Evolutionary conservation across 2,329 filamentous ascomycete genomes (phyloP), one percentile per base, ranked within the genome.

Genomic region (Ampelomyces quisqualis): DNA sequence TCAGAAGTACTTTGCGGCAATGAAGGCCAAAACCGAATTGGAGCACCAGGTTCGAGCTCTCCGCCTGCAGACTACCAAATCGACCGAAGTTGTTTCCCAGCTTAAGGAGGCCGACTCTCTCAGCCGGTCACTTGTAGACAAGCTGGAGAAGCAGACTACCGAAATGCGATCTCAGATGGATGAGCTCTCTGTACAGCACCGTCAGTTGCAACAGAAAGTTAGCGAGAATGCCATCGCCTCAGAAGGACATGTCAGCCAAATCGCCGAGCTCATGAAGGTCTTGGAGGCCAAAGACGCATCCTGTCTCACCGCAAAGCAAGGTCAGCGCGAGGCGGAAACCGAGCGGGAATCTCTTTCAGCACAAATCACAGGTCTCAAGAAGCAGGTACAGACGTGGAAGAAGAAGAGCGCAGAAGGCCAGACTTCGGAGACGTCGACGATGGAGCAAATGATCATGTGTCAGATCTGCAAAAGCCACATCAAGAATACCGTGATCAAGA

Each of bases 1-100:
- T 61, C 91, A 97, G 63, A 97, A 97, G 70, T 98, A 95, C 65
- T 97, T 97, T 67, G 88, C 88, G 1, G 89, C 90, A 7, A 90
- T 95, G 77, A 96, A 95, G 65, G 86, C 90, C 55, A 94, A 91
- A 62, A 91, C 97, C 60, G 84, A 86, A 30, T 80, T 89, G 35
- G 85, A 90, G 43, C 77, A 80, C 43, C 91, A 97, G 70, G 84
- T 94, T 32, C 79, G 87, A 54, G 80, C 84, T 3, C 73, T 96
- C 43, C 83, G 89, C 46, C 77, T 82, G 47, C 90, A 97, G 66
- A 94, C 91, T 62, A 78, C 81, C 33, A 95, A 95, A 70, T 94
- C 88, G 42, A 90, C 89, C 0, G 93, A 97, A 64, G 94, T 97
- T 45, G 90, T 98, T 28, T 80, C 89, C 1, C 88, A 95, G 54